phyloP scores from a whole-genome alignment of 1,284 basidiomycete species.

The Rhizoctonia solani region DNA sequence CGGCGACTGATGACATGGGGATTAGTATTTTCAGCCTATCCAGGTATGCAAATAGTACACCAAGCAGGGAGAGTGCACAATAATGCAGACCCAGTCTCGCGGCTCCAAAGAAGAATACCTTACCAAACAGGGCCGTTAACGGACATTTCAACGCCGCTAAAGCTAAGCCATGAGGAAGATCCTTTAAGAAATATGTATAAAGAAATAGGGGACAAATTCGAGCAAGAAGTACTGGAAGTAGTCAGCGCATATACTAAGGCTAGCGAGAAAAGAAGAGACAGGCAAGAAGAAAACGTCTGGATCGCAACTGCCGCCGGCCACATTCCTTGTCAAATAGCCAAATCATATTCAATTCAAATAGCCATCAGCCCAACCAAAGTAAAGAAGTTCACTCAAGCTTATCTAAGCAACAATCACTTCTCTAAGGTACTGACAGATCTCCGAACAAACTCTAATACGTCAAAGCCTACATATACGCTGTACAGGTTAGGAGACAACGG shows the following conservation, averaged over 20 bases:
- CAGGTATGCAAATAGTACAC: slow-evolving; percentile 45
- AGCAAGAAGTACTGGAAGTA: slow-evolving; percentile 1
- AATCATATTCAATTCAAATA: too few relatives aligned
- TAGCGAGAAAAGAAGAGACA: not conserved
- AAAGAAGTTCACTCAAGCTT: too few relatives aligned
- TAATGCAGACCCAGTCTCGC: slow-evolving; percentile 47
- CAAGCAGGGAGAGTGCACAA: too few relatives aligned
- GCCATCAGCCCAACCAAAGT: too few relatives aligned
- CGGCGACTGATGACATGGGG: slow-evolving; percentile 45
- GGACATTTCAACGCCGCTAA: not conserved
- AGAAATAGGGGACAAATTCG: slow-evolving; percentile 24
- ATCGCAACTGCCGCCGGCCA: too few relatives aligned
- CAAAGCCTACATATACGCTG: slow-evolving; percentile 16
- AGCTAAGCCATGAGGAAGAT: not conserved
- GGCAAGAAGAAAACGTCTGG: too few relatives aligned
- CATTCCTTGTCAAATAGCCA: too few relatives aligned
- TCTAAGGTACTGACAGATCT: not conserved
- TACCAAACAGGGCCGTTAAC: slow-evolving; percentile 34
- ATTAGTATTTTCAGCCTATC: slow-evolving; percentile 45
- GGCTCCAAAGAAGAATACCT: slow-evolving; percentile 39
- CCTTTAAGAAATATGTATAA: not conserved
- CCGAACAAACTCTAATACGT: not conserved
- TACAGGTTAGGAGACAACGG: slow-evolving; percentile 40
- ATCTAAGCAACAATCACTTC: too few relatives aligned
- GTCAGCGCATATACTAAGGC: not conserved